phyloP scores from a whole-genome alignment of 2,329 filamentous ascomycete genomes.

The Neodidymelliopsis sp. region DNA sequence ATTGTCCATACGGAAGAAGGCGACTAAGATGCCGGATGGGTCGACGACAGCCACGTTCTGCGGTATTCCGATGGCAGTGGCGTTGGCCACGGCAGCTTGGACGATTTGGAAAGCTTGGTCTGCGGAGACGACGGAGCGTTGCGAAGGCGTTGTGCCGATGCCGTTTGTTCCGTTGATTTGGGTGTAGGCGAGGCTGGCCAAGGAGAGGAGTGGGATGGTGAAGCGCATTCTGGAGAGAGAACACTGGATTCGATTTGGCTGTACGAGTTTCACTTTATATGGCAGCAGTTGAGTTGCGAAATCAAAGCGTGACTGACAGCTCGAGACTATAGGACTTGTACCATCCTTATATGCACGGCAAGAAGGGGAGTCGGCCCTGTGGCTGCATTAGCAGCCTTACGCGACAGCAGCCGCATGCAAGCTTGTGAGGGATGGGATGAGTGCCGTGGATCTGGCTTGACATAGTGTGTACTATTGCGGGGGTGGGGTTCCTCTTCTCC shows the following conservation, averaged over 20 bases:
- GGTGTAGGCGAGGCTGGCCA: conserved; percentile 18
- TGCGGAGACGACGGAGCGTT: conserved; percentile 30
- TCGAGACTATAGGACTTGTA: too few species aligned
- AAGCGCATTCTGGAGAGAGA: conserved; percentile 7
- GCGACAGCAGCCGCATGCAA: too few species aligned
- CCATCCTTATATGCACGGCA: too few species aligned
- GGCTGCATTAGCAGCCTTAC: too few species aligned
- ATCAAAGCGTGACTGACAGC: background rate
- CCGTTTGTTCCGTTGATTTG: conserved; percentile 33
- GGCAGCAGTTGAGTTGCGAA: background rate
- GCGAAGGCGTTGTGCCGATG: conserved; percentile 29
- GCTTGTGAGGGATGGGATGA: too few species aligned
- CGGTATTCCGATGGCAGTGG: conserved; percentile 31
- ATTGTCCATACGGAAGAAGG: conserved; percentile 41
- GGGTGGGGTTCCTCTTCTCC: too few species aligned
- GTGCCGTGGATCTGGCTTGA: too few species aligned
- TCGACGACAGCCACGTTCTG: conserved; percentile 43
- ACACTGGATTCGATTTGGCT: background rate
- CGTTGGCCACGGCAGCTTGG: conserved; percentile 28
- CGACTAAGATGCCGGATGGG: conserved; percentile 37
- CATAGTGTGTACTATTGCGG: too few species aligned
- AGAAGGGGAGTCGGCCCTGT: too few species aligned
- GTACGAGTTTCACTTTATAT: background rate
- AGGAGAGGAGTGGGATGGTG: conserved; percentile 11
- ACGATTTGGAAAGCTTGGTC: conserved; percentile 36